Conservation (phyloP, 768 basidiomycete genomes). For the Collybiopsis luxurians region DNA sequence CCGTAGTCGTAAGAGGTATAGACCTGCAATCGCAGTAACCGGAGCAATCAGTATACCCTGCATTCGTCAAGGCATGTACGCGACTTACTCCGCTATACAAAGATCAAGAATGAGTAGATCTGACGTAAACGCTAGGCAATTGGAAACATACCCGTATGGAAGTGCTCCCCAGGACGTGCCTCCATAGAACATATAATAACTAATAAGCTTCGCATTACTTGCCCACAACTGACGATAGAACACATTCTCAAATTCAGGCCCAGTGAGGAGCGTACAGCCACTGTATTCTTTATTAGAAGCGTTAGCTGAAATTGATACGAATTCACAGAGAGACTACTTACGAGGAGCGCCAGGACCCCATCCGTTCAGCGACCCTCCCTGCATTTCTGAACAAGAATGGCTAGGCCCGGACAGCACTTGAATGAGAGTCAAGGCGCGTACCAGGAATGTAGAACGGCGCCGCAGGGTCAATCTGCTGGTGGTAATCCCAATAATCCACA, state of each 20-base stretch:
- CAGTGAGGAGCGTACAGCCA: constrained; percentile 63
- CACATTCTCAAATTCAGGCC: constrained; percentile 71
- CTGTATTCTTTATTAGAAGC: constrained; percentile 46
- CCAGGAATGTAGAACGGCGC: constrained; percentile 75
- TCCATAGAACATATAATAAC: constrained; percentile 84
- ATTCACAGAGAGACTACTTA: constrained; percentile 22
- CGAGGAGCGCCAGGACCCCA: constrained; percentile 77
- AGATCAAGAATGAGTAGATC: background rate
- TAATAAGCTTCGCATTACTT: constrained; percentile 75
- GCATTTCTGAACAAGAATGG: background rate
- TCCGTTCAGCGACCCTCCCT: constrained; percentile 26
- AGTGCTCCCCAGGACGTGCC: constrained; percentile 86
- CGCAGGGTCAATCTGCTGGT: constrained; percentile 42
- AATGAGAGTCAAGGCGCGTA: constrained; percentile 19
- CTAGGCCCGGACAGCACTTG: background rate
- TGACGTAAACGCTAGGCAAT: background rate
- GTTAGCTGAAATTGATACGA: constrained; percentile 4
- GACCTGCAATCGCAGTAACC: background rate
- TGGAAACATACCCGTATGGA: constrained; percentile 61
- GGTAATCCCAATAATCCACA: constrained; percentile 64
- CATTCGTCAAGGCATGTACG: background rate
- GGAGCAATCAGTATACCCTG: background rate
- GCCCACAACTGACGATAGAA: constrained; percentile 81
- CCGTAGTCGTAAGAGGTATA: constrained; percentile 79
- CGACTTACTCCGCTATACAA: background rate